These are phyloP conservation scores for Mrakia hoshinonis DNA, from an alignment of 768 basidiomycete species.

Conservation along the genomic window DNA sequence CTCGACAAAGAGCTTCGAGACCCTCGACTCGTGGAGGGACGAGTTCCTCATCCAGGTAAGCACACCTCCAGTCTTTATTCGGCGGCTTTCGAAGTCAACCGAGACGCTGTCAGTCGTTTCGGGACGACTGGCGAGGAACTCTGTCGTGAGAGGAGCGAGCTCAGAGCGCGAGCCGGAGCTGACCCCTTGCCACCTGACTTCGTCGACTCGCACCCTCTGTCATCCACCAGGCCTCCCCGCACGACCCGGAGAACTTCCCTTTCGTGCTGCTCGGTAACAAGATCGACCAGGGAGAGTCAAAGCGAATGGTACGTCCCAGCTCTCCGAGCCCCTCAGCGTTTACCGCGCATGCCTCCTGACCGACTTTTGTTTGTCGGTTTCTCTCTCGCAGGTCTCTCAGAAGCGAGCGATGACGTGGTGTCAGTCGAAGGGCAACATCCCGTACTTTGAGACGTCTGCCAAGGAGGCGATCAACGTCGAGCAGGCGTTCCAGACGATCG, in stretches of 20 bases:
- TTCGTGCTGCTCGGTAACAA: slow-evolving; percentile 99
- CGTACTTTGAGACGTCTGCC: slow-evolving; percentile 98
- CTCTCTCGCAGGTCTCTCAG: slow-evolving; percentile 12
- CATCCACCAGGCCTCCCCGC: slow-evolving; percentile 75
- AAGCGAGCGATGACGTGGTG: slow-evolving; percentile 68
- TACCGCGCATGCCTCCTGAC: background rate
- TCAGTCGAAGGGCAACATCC: slow-evolving; percentile 97
- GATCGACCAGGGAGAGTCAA: slow-evolving; percentile 98
- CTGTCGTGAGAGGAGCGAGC: no score
- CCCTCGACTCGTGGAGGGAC: slow-evolving; percentile 93
- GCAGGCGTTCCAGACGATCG: slow-evolving; percentile 98
- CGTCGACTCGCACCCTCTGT: background rate
- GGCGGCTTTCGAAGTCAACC: background rate
- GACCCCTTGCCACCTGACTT: background rate
- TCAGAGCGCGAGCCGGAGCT: background rate
- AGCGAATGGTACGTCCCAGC: slow-evolving; percentile 65
- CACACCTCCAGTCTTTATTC: background rate
- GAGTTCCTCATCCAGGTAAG: slow-evolving; percentile 78
- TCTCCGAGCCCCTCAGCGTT: background rate
- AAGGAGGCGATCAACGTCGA: slow-evolving; percentile 99
- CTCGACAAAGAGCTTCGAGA: slow-evolving; percentile 91
- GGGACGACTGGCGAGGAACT: no score
- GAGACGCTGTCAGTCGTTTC: no score
- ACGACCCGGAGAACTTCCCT: slow-evolving; percentile 98
- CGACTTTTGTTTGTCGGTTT: background rate